Conservation (phyloP, 2,329 filamentous ascomycete species). For the Blastomyces emzantsi region DNA sequence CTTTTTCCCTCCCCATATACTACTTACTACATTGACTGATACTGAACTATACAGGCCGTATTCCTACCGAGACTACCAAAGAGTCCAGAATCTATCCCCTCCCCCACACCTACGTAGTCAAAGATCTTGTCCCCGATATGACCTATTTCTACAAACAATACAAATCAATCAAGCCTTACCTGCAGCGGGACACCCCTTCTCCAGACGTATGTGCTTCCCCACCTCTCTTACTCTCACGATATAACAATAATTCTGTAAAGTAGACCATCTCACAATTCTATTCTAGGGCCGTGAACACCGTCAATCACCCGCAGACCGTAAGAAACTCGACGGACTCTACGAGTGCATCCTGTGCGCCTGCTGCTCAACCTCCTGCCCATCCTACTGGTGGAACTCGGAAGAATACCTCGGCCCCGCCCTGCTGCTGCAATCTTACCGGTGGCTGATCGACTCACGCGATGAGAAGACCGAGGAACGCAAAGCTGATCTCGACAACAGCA, state of each 20-base stretch:
- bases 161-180: constrained; percentile 98
- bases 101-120: constrained; percentile 97
- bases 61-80: constrained; percentile 68
- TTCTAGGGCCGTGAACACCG: constrained; percentile 78
- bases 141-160: constrained; percentile 99
- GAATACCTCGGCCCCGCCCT: constrained; percentile 97
- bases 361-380: constrained; percentile 98
- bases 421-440: constrained; percentile 94
- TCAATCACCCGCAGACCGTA: constrained; percentile 83
- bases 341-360: constrained; percentile 99
- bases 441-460: constrained; percentile 91
- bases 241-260: neutral
- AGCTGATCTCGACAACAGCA: constrained; percentile 90
- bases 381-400: constrained; percentile 99
- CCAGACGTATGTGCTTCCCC: constrained; percentile 59
- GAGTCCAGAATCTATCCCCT: constrained; percentile 95
- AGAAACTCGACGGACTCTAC: constrained; percentile 95
- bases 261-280: neutral
- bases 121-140: constrained; percentile 95
- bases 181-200: constrained; percentile 78
- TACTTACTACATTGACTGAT: neutral
- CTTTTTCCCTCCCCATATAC: neutral
- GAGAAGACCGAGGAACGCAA: constrained; percentile 82
- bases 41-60: constrained; percentile 58
- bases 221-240: neutral